Conservation (phyloP, 495 filamentous ascomycete species). For the Collariella sp. region DNA sequence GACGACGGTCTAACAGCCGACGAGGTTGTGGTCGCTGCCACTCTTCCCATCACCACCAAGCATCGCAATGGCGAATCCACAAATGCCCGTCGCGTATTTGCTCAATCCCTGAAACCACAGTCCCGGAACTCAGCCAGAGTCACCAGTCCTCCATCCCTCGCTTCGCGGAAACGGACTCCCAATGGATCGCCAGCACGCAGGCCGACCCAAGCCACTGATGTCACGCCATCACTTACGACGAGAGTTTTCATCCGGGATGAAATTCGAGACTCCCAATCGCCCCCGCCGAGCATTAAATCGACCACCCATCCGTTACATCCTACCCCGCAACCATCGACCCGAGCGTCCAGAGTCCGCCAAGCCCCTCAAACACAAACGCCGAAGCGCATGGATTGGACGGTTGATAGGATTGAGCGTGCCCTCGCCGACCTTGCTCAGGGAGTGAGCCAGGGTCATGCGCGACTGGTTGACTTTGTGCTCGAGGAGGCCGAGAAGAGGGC, state of each 20-base stretch:
- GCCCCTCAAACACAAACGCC: constrained; percentile 29
- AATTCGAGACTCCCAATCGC: constrained; percentile 12
- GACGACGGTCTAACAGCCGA: not conserved
- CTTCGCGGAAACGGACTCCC: not conserved
- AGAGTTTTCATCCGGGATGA: constrained; percentile 1
- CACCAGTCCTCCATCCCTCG: not conserved
- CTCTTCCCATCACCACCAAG: not conserved
- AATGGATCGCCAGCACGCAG: not conserved
- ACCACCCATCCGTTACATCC: not conserved
- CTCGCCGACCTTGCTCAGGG: constrained; percentile 25
- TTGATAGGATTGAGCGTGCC: constrained; percentile 27
- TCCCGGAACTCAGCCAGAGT: not conserved
- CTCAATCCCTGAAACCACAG: not conserved
- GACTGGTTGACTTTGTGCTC: constrained; percentile 31
- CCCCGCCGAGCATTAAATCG: not conserved
- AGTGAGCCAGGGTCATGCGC: constrained; percentile 31
- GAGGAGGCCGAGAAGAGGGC: constrained; percentile 34
- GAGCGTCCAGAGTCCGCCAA: constrained; percentile 13
- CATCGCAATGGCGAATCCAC: not conserved
- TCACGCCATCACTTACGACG: not conserved
- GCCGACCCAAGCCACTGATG: not conserved
- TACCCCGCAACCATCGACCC: constrained; percentile 6
- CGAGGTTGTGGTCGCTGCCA: constrained; percentile 5
- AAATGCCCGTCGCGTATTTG: not conserved
- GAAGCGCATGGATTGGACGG: constrained; percentile 29